A percentile compares a stretch with the other conserved stretches of the same genome.
Evolutionary conservation across 495 filamentous ascomycete genomes (phyloP).

Genomic region (Mytilinidion resinicola): DNA sequence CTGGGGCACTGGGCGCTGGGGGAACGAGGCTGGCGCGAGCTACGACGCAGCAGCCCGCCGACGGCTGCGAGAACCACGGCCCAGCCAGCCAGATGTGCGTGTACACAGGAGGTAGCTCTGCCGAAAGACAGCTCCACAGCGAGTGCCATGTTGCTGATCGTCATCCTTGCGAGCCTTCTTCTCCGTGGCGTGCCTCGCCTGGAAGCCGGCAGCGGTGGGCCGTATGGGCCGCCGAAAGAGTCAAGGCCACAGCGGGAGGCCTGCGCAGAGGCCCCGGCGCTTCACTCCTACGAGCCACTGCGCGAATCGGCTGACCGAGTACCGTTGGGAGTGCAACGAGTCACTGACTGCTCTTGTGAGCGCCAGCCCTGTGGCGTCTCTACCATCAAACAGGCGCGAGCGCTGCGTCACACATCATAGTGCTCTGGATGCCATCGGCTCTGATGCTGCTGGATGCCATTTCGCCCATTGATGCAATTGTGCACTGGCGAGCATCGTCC

Average conservation of each 20-base stretch:
- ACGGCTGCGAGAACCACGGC: too few species aligned
- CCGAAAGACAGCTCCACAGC: too few species aligned
- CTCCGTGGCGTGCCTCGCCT: background rate
- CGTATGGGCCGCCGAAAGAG: background rate
- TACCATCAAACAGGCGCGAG: background rate
- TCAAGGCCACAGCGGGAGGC: background rate
- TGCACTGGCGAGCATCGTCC: background rate
- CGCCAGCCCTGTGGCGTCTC: background rate
- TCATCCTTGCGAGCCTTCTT: slow-evolving; percentile 4
- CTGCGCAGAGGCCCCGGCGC: background rate
- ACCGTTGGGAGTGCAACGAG: too few species aligned
- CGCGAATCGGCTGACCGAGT: too few species aligned
- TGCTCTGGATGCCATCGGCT: background rate
- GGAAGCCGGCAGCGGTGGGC: slow-evolving; percentile 18
- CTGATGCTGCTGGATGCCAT: background rate
- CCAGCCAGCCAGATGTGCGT: too few species aligned
- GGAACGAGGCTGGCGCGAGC: too few species aligned
- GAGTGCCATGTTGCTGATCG: slow-evolving; percentile 6
- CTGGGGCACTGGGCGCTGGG: too few species aligned
- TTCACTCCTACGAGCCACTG: background rate
- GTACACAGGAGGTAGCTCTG: too few species aligned
- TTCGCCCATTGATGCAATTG: background rate
- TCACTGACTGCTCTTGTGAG: too few species aligned
- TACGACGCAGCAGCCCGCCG: too few species aligned
- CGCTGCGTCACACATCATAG: slow-evolving; percentile 1